Base-by-base conservation (phyloP, 805 yeast species). In the Ogataea philodendri region DNA sequence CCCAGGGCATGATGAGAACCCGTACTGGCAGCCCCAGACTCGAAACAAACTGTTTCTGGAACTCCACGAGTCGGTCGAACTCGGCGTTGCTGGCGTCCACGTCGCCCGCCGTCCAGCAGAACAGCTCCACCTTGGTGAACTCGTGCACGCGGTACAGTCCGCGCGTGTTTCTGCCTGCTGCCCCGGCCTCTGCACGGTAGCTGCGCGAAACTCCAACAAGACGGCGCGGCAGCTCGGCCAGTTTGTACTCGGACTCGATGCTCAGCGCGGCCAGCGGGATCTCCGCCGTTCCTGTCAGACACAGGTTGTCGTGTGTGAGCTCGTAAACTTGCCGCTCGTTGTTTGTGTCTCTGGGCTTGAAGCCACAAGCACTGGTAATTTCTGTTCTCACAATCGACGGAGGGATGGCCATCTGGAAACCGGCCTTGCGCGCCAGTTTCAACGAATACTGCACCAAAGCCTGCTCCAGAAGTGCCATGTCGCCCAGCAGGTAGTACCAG, bases 61-160 rank as follows among this genome's bases (percentile, higher is more conserved):
- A 69, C 1, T 59, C 57, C 20, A 78, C 72, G 25, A 93, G 60
- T 17, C 69, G 69, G 37, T 84, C 81, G 30, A 86, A 69, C 47
- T 78, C 75, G 3, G 47, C 43, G 7, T 58, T 59, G 4, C 88
- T 73, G 5, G 32, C 33, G 1, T 35, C 45, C 17, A 41, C 23
- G 17, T 44, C 35, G 1, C 59, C 58, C 9, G 67, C 70, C 0
- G 69, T 63, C 96, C 93, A 81, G 42, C 81, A 80, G 52, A 90
- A 93, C 35, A 93, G 62, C 57, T 93, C 98, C 1, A 93, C 95
- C 58, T 93, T 93, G 8, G 95, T 85, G 59, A 93, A 93, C 62
- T 93, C 98, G 56, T 93, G 98, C 15, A 93, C 97, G 26, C 98
- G 67, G 50, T 93, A 93, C 1, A 93, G 66, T 0, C 98, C 98